phyloP scores from a whole-genome alignment of 179 eudicot genomes.

The Corrigiola litoralis region DNA sequence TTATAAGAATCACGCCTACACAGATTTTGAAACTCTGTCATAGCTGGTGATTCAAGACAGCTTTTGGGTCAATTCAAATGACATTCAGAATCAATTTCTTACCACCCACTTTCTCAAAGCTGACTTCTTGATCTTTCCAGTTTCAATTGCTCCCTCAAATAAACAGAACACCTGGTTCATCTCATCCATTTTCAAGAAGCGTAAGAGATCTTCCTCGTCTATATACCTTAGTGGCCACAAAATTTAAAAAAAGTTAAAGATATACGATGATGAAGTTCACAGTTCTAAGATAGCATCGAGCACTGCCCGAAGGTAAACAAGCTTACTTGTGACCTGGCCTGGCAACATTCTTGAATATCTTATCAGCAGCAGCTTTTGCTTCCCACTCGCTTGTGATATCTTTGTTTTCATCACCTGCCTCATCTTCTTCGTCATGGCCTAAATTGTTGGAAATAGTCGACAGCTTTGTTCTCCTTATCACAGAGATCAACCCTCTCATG shows the following conservation, averaged over 20 bases:
- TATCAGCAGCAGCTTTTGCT: conserved; percentile 58
- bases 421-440: conserved; percentile 41
- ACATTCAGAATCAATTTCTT: conserved; percentile 12
- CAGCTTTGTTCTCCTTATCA: conserved; percentile 49
- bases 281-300: neutral
- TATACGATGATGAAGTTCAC: too few species aligned
- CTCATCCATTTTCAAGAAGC: conserved; percentile 59
- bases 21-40: too few species aligned
- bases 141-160: conserved; percentile 60
- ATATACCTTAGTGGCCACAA: conserved; percentile 46
- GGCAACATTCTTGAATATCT: conserved; percentile 68
- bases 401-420: conserved; percentile 27
- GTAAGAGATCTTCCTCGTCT: conserved; percentile 67
- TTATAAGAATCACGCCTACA: neutral
- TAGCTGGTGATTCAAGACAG: neutral
- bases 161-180: conserved; percentile 41
- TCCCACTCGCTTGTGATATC: conserved; percentile 63
- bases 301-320: neutral
- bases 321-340: conserved; percentile 59
- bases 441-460: conserved; percentile 48
- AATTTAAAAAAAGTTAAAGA: neutral
- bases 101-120: conserved; percentile 80
- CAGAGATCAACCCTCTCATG: conserved; percentile 58
- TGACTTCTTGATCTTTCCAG: conserved; percentile 54
- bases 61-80: neutral